A percentile compares a stretch with the other conserved stretches of the same genome.
These are phyloP conservation scores for Termitomyces sp. DNA, from an alignment of 768 basidiomycete species.

Conservation along the genomic window DNA sequence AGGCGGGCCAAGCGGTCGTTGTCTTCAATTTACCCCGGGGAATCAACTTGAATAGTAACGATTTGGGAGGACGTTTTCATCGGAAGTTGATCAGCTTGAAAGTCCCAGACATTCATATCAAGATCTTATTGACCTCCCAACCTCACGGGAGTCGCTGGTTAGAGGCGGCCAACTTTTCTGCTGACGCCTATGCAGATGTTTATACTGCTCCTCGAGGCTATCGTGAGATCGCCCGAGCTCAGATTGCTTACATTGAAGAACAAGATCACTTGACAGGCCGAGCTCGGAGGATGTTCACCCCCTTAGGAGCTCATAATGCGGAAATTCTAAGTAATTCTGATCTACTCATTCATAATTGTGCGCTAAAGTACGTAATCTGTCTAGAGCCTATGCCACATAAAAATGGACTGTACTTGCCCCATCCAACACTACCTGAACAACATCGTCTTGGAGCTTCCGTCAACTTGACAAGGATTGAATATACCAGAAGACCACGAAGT, in stretches of 20 bases:
- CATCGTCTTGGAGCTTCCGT: background rate
- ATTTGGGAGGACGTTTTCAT: constrained; percentile 65
- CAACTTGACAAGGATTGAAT: background rate
- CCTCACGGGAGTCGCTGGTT: constrained; percentile 51
- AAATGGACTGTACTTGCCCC: constrained; percentile 47
- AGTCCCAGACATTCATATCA: constrained; percentile 45
- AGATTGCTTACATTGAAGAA: constrained; percentile 59
- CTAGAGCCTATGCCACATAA: constrained; percentile 28
- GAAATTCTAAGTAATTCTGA: constrained; percentile 12
- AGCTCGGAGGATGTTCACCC: constrained; percentile 46
- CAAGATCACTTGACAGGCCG: constrained; percentile 73
- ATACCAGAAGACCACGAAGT: constrained; percentile 8
- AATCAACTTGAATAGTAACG: constrained; percentile 64
- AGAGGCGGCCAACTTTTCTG: constrained; percentile 50
- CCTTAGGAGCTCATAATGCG: constrained; percentile 3
- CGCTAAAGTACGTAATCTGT: background rate
- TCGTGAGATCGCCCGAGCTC: constrained; percentile 42
- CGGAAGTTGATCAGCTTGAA: constrained; percentile 58
- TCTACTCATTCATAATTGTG: background rate
- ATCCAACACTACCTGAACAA: constrained; percentile 21
- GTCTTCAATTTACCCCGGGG: constrained; percentile 55
- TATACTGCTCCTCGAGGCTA: constrained; percentile 63
- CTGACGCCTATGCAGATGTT: constrained; percentile 61
- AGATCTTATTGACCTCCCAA: constrained; percentile 42
- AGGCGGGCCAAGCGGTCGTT: constrained; percentile 46